Base-by-base conservation (phyloP, 805 yeast genomes). In the Teunomyces pallodes region DNA sequence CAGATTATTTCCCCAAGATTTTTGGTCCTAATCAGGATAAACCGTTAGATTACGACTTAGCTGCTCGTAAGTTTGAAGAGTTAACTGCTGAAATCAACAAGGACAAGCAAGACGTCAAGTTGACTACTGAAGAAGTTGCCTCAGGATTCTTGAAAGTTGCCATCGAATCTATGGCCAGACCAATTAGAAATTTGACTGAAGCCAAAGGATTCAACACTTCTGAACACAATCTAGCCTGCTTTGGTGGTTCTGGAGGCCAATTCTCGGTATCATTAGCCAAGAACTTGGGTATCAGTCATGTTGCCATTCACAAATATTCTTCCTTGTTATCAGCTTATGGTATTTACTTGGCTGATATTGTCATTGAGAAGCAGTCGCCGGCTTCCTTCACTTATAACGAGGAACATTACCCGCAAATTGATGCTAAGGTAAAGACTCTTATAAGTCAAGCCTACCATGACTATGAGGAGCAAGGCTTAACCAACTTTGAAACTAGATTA, bases 191-290 rank as follows among this genome's bases (percentile, higher is more conserved):
- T 36, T 69, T 90, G 45, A 89, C 96, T 0, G 96, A 89, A 61
- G 88, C 92, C 1, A 87, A 83, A 59, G 96, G 96, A 4, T 82
- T 83, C 59, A 75, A 80, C 36, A 76, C 83, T 0, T 62, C 86
- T 8, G 70, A 77, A 9, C 96, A 90, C 62, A 70, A 85, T 49
- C 67, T 90, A 50, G 95, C 90, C 1, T 79, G 92, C 2, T 90
- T 90, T 67, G 96, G 96, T 42, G 96, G 96, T 43, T 96, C 96
- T 24, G 96, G 96, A 46, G 96, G 96, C 7, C 96, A 90, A 66
- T 91, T 87, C 65, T 91, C 94, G 2, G 83, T 80, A 43, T 83
- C 87, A 8, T 83, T 90, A 31, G 96, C 96, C 1, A 75, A 80
- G 48, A 75, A 79, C 24, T 72, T 90, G 51, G 90, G 90, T 7